Evolutionary conservation across 768 basidiomycete species (phyloP), one percentile per base, ranked within the genome.

Genomic region (Lentinus tigrinus): DNA sequence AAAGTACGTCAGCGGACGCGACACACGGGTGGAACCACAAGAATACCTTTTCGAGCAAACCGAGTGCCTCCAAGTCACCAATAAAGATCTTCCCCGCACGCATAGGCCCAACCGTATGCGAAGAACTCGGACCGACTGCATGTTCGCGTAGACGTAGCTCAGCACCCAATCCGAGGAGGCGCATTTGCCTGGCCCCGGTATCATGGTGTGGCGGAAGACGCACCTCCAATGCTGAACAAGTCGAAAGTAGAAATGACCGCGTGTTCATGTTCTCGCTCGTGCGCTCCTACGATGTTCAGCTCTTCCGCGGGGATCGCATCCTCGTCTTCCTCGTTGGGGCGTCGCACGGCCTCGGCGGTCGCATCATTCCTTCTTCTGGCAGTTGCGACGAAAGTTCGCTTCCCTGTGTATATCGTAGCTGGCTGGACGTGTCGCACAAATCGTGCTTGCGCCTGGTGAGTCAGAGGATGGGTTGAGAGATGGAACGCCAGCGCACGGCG

Each of bases 241-340:
- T 97, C 95, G 68, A 95, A 96, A 0, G 94, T 86, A 1, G 91
- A 93, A 53, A 96, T 95, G 62, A 95, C 94, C 5, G 94, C 94
- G 77, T 95, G 93, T 52, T 92, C 87, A 19, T 64, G 65, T 49
- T 65, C 60, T 34, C 61, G 56, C 37, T 58, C 62, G 28, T 61
- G 61, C 5, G 54, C 14, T 38, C 62, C 62, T 19, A 63, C 44
- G 1, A 57, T 38, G 19, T 14, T 49, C 21, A 39, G 47, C 37
- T 61, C 63, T 38, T 67, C 64, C 3, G 63, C 61, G 21, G 65
- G 62, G 23, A 65, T 60, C 21, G 52, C 62, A 38, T 58, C 62
- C 24, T 47, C 27, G n/a, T 52, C 47, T 31, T 54, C 34, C 57
- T 60, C 50, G 36, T 53, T 56, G 28, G 61, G 38, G 14, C 49